Conservation (phyloP, 495 filamentous ascomycete species). For the Aspergillus cristatus region DNA sequence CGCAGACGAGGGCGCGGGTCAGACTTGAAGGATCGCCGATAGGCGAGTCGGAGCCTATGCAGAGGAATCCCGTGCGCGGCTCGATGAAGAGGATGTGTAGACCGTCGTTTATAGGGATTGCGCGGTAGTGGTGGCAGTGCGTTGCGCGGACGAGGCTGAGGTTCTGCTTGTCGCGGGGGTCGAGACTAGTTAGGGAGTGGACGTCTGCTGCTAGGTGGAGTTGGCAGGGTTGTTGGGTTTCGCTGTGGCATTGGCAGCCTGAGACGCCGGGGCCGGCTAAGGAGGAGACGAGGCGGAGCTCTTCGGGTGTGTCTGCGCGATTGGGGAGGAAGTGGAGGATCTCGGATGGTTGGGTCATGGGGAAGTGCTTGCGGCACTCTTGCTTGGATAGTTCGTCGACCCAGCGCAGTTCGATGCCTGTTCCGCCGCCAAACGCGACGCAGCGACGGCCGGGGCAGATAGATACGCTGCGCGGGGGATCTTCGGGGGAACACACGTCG, state of each 20-base stretch:
- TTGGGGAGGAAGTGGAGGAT: slow-evolving; percentile 58
- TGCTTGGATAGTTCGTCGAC: slow-evolving; percentile 52
- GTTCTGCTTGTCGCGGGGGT: slow-evolving; percentile 14
- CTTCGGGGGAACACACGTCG: slow-evolving; percentile 55
- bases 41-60: slow-evolving; percentile 59
- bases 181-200: slow-evolving; percentile 19
- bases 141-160: slow-evolving; percentile 30
- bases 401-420: slow-evolving; percentile 66
- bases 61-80: slow-evolving; percentile 48
- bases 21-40: slow-evolving; percentile 44
- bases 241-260: slow-evolving; percentile 25
- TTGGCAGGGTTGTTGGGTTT: slow-evolving; percentile 19
- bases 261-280: slow-evolving; percentile 39
- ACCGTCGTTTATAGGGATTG: slow-evolving; percentile 61
- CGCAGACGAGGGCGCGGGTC: slow-evolving; percentile 30
- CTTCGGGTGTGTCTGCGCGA: slow-evolving; percentile 31
- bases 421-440: slow-evolving; percentile 61
- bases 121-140: slow-evolving; percentile 56
- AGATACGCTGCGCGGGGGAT: slow-evolving; percentile 58
- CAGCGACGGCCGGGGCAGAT: slow-evolving; percentile 60
- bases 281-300: slow-evolving; percentile 59
- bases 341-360: slow-evolving; percentile 57
- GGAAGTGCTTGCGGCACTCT: slow-evolving; percentile 53
- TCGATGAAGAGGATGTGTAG: slow-evolving; percentile 64
- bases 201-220: slow-evolving; percentile 22